phyloP scores from a whole-genome alignment of 306 rosid genomes.

The Neltuma alba region DNA sequence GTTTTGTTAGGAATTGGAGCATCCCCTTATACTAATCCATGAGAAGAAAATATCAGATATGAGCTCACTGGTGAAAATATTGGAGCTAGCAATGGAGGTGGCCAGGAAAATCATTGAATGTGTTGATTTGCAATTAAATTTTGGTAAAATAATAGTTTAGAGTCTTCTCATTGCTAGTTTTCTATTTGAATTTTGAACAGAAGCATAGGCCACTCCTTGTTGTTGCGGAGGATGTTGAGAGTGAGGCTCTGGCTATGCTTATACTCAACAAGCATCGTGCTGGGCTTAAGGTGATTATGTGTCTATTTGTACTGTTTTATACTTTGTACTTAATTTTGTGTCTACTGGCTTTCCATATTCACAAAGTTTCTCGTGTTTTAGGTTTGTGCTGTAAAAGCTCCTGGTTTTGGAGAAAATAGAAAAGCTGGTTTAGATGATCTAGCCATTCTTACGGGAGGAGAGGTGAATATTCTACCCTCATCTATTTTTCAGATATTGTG shows the following conservation, averaged over 20 bases:
- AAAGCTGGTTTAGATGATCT: constrained; percentile 87
- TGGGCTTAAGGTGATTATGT: constrained; percentile 76
- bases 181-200: constrained; percentile 49
- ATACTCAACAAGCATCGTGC: constrained; percentile 95
- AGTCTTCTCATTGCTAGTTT: constrained; percentile 33
- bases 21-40: constrained; percentile 82
- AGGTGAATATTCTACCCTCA: constrained; percentile 56
- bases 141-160: constrained; percentile 6
- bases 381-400: constrained; percentile 99
- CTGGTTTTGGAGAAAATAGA: constrained; percentile 96
- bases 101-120: constrained; percentile 21
- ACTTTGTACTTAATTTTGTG: constrained; percentile 21
- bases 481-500: constrained; percentile 20
- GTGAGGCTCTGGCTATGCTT: constrained; percentile 89
- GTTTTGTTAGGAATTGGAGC: constrained; percentile 79
- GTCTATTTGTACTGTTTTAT: constrained; percentile 3
- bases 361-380: constrained; percentile 44
- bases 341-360: constrained; percentile 31
- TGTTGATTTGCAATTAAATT: constrained; percentile 32
- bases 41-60: constrained; percentile 91
- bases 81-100: constrained; percentile 83
- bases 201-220: constrained; percentile 79
- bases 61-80: constrained; percentile 65
- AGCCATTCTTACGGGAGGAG: constrained; percentile 87
- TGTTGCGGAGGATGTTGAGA: constrained; percentile 95